phyloP scores from a whole-genome alignment of 306 rosid species.

The Pyrus betulifolia region DNA sequence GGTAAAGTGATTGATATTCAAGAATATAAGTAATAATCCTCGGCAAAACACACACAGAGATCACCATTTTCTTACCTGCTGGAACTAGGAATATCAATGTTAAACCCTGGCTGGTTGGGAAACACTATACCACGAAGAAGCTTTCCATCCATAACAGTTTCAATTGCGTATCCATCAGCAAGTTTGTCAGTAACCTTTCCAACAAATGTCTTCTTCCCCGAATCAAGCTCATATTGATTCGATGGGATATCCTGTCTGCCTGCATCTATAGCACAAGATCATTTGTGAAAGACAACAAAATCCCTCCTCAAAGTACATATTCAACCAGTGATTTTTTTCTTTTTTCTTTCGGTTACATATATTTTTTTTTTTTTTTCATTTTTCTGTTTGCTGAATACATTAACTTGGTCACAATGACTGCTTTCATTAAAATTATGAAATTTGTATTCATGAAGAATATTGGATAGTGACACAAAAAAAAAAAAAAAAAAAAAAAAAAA shows the following conservation, averaged over 20 bases:
- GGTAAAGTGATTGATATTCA: not conserved
- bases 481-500: too few species aligned
- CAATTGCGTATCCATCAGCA: slow-evolving; percentile 56
- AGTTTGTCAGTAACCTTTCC: slow-evolving; percentile 67
- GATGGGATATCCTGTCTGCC: slow-evolving; percentile 38
- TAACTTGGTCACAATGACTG: too few species aligned
- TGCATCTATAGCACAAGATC: slow-evolving; percentile 27
- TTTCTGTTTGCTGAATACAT: not conserved
- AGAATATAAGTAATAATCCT: not conserved
- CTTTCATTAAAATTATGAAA: not conserved
- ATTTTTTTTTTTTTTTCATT: not conserved
- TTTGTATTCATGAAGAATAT: not conserved
- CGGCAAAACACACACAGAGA: not conserved
- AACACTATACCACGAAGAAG: slow-evolving; percentile 78
- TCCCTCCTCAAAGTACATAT: slow-evolving; percentile 6
- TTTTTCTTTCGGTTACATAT: too few species aligned
- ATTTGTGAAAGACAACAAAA: slow-evolving; percentile 20
- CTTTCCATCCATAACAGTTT: slow-evolving; percentile 89
- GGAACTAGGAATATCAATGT: slow-evolving; percentile 28
- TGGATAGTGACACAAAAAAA: not conserved
- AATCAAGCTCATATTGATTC: slow-evolving; percentile 33
- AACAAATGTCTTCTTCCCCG: slow-evolving; percentile 61
- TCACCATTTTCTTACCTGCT: slow-evolving; percentile 42
- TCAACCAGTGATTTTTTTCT: not conserved
- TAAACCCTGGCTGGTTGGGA: slow-evolving; percentile 39